These are phyloP conservation scores for Myriosclerotinia duriaeana DNA, from an alignment of 2,329 filamentous ascomycete genomes.

Conservation along the genomic window DNA sequence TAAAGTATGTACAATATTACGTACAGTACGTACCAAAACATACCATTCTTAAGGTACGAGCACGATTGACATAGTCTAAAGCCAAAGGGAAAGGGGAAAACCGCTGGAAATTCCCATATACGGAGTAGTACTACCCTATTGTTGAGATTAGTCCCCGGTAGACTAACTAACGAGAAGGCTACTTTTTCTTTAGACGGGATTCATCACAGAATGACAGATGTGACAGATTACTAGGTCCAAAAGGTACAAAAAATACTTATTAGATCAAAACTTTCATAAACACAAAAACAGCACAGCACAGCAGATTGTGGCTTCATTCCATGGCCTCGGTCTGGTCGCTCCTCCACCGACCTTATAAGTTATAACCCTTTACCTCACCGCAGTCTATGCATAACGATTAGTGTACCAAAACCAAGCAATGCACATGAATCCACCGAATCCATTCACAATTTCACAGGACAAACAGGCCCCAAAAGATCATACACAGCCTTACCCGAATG, in stretches of 20 bases:
- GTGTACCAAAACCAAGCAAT: slow-evolving; percentile 14
- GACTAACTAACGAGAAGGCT: slow-evolving; percentile 10
- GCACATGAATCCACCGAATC: slow-evolving; percentile 5
- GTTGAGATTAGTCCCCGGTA: slow-evolving; percentile 10
- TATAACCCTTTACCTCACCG: slow-evolving; percentile 9
- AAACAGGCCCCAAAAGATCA: slow-evolving; percentile 21
- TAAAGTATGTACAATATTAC: slow-evolving; percentile 2
- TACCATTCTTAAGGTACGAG: neutral
- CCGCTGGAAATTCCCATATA: slow-evolving; percentile 4
- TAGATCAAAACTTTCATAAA: neutral
- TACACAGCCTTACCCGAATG: slow-evolving; percentile 26
- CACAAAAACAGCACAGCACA: slow-evolving; percentile 1
- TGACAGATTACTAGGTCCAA: slow-evolving; percentile 4
- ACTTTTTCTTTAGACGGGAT: slow-evolving; percentile 6
- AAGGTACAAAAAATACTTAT: neutral
- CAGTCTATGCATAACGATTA: slow-evolving; percentile 23
- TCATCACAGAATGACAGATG: slow-evolving; percentile 18
- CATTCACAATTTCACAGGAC: neutral
- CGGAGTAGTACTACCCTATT: neutral
- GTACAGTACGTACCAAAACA: neutral
- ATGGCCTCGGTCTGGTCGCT: slow-evolving; percentile 16
- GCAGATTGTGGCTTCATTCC: slow-evolving; percentile 14
- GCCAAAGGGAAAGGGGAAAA: neutral
- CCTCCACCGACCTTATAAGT: neutral
- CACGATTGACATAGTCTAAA: neutral